Percentiles rank a stretch among this genome's conserved stretches.
These are phyloP conservation scores for Capronia epimyces DNA, from an alignment of 2,329 filamentous ascomycete species.

Conservation along the genomic window DNA sequence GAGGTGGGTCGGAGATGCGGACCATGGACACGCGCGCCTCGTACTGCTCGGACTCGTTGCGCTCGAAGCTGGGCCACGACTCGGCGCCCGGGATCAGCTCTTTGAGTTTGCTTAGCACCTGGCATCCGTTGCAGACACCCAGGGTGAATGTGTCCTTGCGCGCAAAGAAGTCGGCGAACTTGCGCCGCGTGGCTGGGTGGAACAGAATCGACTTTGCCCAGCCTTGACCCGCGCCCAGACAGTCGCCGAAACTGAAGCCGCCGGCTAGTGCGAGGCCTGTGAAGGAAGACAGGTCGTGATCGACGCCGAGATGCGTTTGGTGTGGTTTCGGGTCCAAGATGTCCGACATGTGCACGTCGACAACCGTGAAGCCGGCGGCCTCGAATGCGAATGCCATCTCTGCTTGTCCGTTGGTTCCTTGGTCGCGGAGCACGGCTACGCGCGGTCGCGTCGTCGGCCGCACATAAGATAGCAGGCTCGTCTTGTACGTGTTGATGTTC, in stretches of 20 bases:
- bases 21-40: slow-evolving; percentile 86
- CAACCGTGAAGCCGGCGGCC: slow-evolving; percentile 79
- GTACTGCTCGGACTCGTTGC: slow-evolving; percentile 82
- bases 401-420: slow-evolving; percentile 91
- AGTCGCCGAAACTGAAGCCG: slow-evolving; percentile 91
- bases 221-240: slow-evolving; percentile 88
- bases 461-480: slow-evolving; percentile 53
- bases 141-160: slow-evolving; percentile 85
- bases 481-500: slow-evolving; percentile 38
- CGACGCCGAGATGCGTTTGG: slow-evolving; percentile 55
- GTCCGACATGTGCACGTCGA: slow-evolving; percentile 97
- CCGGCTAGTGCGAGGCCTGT: slow-evolving; percentile 89
- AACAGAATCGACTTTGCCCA: slow-evolving; percentile 93
- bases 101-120: slow-evolving; percentile 81
- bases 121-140: slow-evolving; percentile 95
- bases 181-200: slow-evolving; percentile 66
- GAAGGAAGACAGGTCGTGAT: slow-evolving; percentile 74
- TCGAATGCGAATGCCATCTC: slow-evolving; percentile 98
- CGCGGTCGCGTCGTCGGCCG: slow-evolving; percentile 59
- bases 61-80: slow-evolving; percentile 79
- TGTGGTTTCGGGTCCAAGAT: slow-evolving; percentile 35
- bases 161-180: slow-evolving; percentile 81
- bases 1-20: slow-evolving; percentile 60
- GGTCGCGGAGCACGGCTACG: slow-evolving; percentile 89
- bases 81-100: slow-evolving; percentile 77